Conservation (phyloP, 257 asterid species). For the Mentha longifolia region DNA sequence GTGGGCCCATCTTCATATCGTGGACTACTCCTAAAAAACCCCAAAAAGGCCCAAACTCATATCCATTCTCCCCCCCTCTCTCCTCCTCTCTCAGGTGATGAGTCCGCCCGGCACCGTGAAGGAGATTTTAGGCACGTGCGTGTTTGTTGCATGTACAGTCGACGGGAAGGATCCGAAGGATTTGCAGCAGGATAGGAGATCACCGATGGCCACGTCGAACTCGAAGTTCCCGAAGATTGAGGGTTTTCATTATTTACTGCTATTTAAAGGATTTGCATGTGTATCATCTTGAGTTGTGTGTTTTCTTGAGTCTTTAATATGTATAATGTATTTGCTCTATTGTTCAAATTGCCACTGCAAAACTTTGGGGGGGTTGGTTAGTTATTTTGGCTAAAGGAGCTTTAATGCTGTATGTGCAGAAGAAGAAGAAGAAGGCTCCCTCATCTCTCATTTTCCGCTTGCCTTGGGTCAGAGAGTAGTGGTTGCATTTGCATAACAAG, state of each 20-base stretch:
- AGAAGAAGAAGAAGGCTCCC: conserved; percentile 48
- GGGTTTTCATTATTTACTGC: conserved; percentile 11
- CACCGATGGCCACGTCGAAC: conserved; percentile 64
- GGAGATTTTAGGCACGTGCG: conserved; percentile 83
- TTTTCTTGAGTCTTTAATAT: too few relatives aligned
- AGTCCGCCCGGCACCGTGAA: conserved; percentile 58
- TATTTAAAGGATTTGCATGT: neutral
- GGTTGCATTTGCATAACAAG: too few relatives aligned
- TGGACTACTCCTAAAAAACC: neutral
- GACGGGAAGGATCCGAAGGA: conserved; percentile 81
- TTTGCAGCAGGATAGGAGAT: conserved; percentile 76
- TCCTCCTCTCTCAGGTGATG: conserved; percentile 53
- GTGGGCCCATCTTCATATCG: neutral
- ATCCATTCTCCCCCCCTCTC: neutral
- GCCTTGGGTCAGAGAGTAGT: neutral
- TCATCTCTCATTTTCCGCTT: conserved; percentile 9
- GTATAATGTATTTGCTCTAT: too few relatives aligned
- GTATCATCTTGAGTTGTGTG: too few relatives aligned
- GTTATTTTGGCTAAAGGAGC: too few relatives aligned
- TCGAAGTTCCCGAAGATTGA: conserved; percentile 56
- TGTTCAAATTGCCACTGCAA: too few relatives aligned
- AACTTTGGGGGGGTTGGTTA: too few relatives aligned
- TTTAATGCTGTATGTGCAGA: too few relatives aligned
- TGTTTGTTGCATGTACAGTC: conserved; percentile 79
- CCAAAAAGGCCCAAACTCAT: conserved; percentile 7